Percentiles rank a stretch among this genome's conserved stretches.
Evolutionary conservation across 2,329 filamentous ascomycete species (phyloP).

Genomic region (Didymella arachidicola): DNA sequence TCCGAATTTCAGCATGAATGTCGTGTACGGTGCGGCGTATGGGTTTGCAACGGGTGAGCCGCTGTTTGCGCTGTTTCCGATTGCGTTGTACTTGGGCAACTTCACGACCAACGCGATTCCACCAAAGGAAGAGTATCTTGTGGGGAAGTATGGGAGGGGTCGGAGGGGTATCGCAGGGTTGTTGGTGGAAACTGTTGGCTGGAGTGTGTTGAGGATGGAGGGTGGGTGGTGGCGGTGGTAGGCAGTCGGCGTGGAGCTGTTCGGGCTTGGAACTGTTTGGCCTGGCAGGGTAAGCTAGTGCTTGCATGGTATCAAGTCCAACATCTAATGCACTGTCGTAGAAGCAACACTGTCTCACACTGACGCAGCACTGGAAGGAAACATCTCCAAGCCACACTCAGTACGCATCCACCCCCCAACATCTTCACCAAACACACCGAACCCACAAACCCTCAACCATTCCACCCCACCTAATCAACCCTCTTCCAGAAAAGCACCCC

Average conservation of each 20-base stretch:
- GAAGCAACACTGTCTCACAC: no score
- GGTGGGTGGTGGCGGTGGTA: neutral
- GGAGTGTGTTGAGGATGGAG: neutral
- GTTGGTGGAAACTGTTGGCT: neutral
- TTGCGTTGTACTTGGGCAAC: neutral
- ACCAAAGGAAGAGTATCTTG: neutral
- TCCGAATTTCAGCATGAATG: neutral
- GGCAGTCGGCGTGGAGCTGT: no score
- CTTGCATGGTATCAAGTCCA: no score
- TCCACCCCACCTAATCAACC: slow-evolving; percentile 24
- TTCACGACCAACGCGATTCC: neutral
- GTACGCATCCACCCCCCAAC: no score
- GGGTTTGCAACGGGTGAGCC: neutral
- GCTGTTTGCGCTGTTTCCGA: neutral
- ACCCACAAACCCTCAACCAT: no score
- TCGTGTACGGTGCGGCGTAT: neutral
- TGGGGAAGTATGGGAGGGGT: neutral
- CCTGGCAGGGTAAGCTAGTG: no score
- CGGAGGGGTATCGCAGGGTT: neutral
- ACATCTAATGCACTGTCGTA: no score
- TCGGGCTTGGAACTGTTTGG: no score
- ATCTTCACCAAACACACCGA: no score
- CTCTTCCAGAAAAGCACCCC: slow-evolving; percentile 38
- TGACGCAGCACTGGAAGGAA: no score
- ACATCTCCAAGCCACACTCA: no score